Evolutionary conservation across 192 early-diverging fungal genomes (phyloP).

Genomic region (Coemansia sp.): DNA sequence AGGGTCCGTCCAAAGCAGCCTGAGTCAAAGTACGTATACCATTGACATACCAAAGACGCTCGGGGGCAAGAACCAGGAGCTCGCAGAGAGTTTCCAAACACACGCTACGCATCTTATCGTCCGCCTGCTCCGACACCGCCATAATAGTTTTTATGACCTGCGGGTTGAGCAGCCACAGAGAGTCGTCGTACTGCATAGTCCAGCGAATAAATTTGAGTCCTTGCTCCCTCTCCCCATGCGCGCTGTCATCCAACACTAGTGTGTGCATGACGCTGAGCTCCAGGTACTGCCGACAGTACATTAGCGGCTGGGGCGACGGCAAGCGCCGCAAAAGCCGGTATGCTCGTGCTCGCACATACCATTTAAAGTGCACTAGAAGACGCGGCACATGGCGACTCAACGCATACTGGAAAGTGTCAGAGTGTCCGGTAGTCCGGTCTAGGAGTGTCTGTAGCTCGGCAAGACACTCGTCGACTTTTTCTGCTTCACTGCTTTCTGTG

Average conservation of each 20-base stretch:
- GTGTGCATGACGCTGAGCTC: conserved; percentile 50
- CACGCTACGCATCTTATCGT: conserved; percentile 54
- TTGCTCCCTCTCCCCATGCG: conserved; percentile 57
- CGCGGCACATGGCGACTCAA: conserved; percentile 35
- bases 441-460: conserved; percentile 12
- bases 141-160: conserved; percentile 47
- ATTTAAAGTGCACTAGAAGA: conserved; percentile 47
- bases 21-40: conserved; percentile 49
- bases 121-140: conserved; percentile 52
- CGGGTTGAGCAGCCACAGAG: conserved; percentile 38
- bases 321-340: conserved; percentile 49
- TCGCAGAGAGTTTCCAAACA: conserved; percentile 56
- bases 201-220: conserved; percentile 53
- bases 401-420: conserved; percentile 1
- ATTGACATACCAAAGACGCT: conserved; percentile 41
- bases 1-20: conserved; percentile 54
- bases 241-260: conserved; percentile 35
- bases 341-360: conserved; percentile 49
- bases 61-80: conserved; percentile 37
- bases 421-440: conserved; percentile 6
- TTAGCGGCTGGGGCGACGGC: conserved; percentile 23
- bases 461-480: conserved; percentile 46
- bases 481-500: conserved; percentile 44
- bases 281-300: conserved; percentile 42
- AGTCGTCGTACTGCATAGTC: conserved; percentile 42